Percentiles rank a stretch among this genome's conserved stretches.
Evolutionary conservation across 2,329 filamentous ascomycete genomes (phyloP).

Genomic region (Pestalotiopsis sp.): DNA sequence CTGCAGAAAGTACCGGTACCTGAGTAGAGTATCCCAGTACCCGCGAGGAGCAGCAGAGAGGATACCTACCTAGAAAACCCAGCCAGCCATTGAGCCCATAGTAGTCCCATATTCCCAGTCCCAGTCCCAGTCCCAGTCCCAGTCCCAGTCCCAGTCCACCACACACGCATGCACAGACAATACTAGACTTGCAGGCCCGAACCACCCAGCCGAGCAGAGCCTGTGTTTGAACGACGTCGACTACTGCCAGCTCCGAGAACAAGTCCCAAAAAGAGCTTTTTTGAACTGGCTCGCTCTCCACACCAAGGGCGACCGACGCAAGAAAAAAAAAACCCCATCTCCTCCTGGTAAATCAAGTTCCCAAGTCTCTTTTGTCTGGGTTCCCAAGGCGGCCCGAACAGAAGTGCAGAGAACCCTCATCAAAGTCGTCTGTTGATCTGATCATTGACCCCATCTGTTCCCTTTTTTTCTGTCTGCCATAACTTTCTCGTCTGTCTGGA

Average conservation of each 20-base stretch:
- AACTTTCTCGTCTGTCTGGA: neutral
- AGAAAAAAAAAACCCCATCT: neutral
- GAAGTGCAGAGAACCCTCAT: neutral
- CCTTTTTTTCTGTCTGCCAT: neutral
- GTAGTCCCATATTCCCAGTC: neutral
- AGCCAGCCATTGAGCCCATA: neutral
- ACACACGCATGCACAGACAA: conserved; percentile 6
- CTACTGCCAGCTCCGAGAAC: conserved; percentile 1
- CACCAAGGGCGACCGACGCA: neutral
- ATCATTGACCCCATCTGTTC: neutral
- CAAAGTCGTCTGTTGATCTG: conserved; percentile 6
- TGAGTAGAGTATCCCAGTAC: neutral
- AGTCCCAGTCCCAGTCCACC: neutral
- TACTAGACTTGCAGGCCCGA: conserved; percentile 5
- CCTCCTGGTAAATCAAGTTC: neutral
- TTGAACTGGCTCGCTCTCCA: neutral
- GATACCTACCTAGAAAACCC: too few relatives aligned
- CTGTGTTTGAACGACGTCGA: neutral
- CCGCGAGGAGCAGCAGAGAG: too few relatives aligned
- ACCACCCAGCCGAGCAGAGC: neutral
- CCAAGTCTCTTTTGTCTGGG: neutral
- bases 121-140: neutral
- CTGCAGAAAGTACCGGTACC: conserved; percentile 3
- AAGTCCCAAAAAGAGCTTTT: neutral
- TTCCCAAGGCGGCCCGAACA: conserved; percentile 4